These are phyloP conservation scores for Marsdenia floribunda DNA, from an alignment of 257 asterid genomes.

Conservation along the genomic window DNA sequence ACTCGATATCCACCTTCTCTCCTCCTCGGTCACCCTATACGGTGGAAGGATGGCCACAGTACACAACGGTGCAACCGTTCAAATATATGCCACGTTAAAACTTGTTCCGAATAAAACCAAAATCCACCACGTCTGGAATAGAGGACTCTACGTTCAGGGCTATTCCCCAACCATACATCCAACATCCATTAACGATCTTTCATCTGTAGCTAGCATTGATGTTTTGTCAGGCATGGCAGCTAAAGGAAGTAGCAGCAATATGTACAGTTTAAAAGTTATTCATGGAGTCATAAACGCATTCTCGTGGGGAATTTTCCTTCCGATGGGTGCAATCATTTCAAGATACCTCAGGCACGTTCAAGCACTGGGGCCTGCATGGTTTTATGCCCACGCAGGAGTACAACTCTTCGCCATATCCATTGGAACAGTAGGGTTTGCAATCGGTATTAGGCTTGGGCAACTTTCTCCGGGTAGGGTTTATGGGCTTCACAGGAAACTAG, in stretches of 20 bases:
- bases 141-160: slow-evolving; percentile 86
- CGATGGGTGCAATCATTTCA: slow-evolving; percentile 64
- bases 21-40: slow-evolving; percentile 65
- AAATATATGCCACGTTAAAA: slow-evolving; percentile 58
- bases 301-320: slow-evolving; percentile 82
- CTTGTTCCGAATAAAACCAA: slow-evolving; percentile 58
- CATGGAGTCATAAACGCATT: slow-evolving; percentile 65
- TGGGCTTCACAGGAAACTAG: slow-evolving; percentile 74
- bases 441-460: slow-evolving; percentile 69
- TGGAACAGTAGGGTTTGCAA: slow-evolving; percentile 72
- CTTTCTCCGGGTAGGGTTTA: slow-evolving; percentile 58
- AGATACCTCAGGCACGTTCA: slow-evolving; percentile 62
- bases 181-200: slow-evolving; percentile 52
- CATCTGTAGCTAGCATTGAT: slow-evolving; percentile 62
- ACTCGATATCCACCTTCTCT: slow-evolving; percentile 57
- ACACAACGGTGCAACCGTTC: slow-evolving; percentile 61
- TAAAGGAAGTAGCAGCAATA: slow-evolving; percentile 19
- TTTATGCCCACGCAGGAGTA: slow-evolving; percentile 72
- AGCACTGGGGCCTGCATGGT: slow-evolving; percentile 66
- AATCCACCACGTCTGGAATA: slow-evolving; percentile 76
- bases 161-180: slow-evolving; percentile 91
- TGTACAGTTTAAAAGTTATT: slow-evolving; percentile 36
- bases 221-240: slow-evolving; percentile 53
- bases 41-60: slow-evolving; percentile 93
- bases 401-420: slow-evolving; percentile 52